phyloP scores from a whole-genome alignment of 495 filamentous ascomycete species.

The Acidiella bohemica region DNA sequence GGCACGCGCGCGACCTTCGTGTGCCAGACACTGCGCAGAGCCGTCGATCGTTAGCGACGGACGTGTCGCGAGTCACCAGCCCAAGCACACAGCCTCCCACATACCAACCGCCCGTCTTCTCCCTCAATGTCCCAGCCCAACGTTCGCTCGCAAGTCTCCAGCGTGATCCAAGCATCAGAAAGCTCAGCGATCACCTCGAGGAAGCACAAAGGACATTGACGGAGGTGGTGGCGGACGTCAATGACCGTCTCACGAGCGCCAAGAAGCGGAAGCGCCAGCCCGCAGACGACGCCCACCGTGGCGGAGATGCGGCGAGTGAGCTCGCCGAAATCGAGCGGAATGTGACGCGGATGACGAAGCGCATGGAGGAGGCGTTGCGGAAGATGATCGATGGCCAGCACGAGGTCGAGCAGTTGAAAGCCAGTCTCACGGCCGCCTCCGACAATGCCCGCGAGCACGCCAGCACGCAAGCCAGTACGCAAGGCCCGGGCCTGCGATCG shows the following conservation, averaged over 20 bases:
- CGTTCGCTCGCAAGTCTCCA: constrained; percentile 12
- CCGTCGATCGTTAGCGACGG: too few relatives aligned
- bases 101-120: constrained; percentile 25
- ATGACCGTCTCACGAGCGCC: constrained; percentile 19
- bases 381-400: constrained; percentile 26
- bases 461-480: constrained; percentile 15
- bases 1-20: too few relatives aligned
- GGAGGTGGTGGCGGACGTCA: constrained; percentile 21
- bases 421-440: constrained; percentile 2
- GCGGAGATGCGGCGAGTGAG: constrained; percentile 11
- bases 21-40: too few relatives aligned
- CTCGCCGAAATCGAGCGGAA: constrained; percentile 21
- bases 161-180: constrained; percentile 6
- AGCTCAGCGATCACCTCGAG: constrained; percentile 19
- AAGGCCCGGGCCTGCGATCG: constrained; percentile 1
- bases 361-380: constrained; percentile 28
- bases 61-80: too few relatives aligned
- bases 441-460: constrained; percentile 15
- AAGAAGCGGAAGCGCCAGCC: constrained; percentile 11
- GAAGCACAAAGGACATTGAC: constrained; percentile 17
- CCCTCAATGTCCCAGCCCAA: constrained; percentile 24
- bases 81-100: constrained; percentile 17
- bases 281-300: constrained; percentile 5
- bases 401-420: constrained; percentile 17
- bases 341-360: constrained; percentile 25